Percentiles rank a stretch among this genome's conserved stretches.
Evolutionary conservation across 768 basidiomycete species (phyloP).

Genomic region (Lentinula edodes): DNA sequence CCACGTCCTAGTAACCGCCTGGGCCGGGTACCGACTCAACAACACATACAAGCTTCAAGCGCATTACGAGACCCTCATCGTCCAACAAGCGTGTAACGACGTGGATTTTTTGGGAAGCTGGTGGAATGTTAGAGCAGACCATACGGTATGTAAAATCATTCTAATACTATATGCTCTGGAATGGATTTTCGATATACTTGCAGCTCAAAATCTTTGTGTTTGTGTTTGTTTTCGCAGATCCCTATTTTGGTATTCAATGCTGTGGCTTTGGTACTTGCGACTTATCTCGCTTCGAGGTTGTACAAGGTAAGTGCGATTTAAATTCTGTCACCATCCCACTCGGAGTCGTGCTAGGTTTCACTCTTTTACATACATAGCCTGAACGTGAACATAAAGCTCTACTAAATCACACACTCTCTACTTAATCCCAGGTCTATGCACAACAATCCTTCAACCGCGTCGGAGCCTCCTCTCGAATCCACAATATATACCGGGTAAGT

Average conservation of each 20-base stretch:
- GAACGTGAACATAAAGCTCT: too few species aligned
- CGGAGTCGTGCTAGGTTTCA: too few species aligned
- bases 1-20: constrained; percentile 40
- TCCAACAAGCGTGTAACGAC: constrained; percentile 31
- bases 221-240: constrained; percentile 20
- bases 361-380: too few species aligned
- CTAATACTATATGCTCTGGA: too few species aligned
- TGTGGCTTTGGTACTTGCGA: constrained; percentile 28
- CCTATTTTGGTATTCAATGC: constrained; percentile 34
- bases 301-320: constrained; percentile 28
- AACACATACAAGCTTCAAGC: constrained; percentile 23
- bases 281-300: constrained; percentile 34
- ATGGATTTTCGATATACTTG: too few species aligned
- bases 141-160: constrained; percentile 27
- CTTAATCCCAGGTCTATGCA: constrained; percentile 31
- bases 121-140: constrained; percentile 30
- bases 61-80: constrained; percentile 29
- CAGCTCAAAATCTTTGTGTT: not conserved
- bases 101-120: constrained; percentile 35
- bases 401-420: not conserved
- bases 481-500: constrained; percentile 42
- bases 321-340: not conserved
- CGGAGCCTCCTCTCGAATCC: constrained; percentile 38
- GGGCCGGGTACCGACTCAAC: constrained; percentile 39
- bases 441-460: constrained; percentile 42